Evolutionary conservation across 1,284 basidiomycete genomes (phyloP), one percentile per base, ranked within the genome.

Genomic region (Apiotrichum siamense): DNA sequence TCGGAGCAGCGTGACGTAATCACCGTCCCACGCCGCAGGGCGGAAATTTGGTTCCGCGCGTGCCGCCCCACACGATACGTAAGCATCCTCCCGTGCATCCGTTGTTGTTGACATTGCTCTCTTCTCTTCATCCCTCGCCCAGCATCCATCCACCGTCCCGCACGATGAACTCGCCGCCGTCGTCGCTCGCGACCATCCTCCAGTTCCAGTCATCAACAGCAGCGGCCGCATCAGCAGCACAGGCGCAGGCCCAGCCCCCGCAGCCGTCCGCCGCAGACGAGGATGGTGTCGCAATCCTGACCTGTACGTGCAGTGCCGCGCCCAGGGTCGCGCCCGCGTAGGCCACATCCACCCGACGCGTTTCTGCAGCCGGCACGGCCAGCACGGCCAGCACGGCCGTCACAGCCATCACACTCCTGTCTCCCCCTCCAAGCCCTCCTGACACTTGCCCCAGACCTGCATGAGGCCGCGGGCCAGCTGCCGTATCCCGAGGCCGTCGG

Each of bases 211-310:
- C n/a, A n/a, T n/a, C n/a, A n/a, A n/a, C n/a, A n/a, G n/a, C n/a
- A n/a, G n/a, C n/a, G n/a, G n/a, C n/a, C n/a, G n/a, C n/a, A n/a
- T n/a, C n/a, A n/a, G n/a, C 41, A 25, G 35, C 25, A 7, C 31
- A 50, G 49, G 23, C 9, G 3, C 13, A 15, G 38, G 13, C 18
- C 3, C 33, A 43, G 25, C 20, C 18, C 7, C 4, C 18, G 17
- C 15, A 23, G 4, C n/a, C n/a, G n/a, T n/a, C n/a, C n/a, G n/a
- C n/a, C n/a, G 6, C 32, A 12, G 48, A 45, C 4, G 43, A 45
- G 15, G 40, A 47, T n/a, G 48, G 37, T 7, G 50, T 46, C 3
- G 54, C 49, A 13, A 46, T 58, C 37, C 50, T 58, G 32, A 52
- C 40, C 15, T 58, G 57, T 58, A n/a, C n/a, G n/a, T n/a, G n/a